Percentiles rank a stretch among this genome's conserved stretches.
These are phyloP conservation scores for Bipolaris victoriae DNA, from an alignment of 2,329 filamentous ascomycete species.

Conservation along the genomic window DNA sequence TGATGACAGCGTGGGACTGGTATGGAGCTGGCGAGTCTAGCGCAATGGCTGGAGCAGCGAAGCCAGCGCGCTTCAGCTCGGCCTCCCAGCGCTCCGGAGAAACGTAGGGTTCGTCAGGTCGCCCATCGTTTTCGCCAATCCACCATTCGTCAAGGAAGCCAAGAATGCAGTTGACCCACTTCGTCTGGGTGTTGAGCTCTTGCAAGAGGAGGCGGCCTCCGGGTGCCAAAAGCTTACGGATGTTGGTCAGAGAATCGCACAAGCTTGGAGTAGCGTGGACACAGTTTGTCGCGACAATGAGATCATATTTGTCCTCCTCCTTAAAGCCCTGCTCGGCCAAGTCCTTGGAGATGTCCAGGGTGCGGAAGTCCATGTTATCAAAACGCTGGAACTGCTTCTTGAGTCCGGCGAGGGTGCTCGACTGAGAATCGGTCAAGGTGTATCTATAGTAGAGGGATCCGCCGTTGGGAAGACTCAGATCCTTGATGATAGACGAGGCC, in stretches of 20 bases:
- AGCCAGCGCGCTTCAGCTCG: constrained; percentile 40
- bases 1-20: background rate
- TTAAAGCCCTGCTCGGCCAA: constrained; percentile 19
- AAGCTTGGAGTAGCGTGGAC: background rate
- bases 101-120: constrained; percentile 34
- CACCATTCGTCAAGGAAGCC: constrained; percentile 49
- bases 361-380: constrained; percentile 3
- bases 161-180: constrained; percentile 26
- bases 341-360: constrained; percentile 18
- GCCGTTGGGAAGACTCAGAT: background rate
- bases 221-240: constrained; percentile 30
- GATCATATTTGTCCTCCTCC: constrained; percentile 15
- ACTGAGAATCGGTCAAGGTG: constrained; percentile 6
- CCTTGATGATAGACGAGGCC: background rate
- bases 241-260: background rate
- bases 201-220: constrained; percentile 53
- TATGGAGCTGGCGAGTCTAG: background rate
- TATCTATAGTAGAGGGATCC: background rate
- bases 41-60: constrained; percentile 14
- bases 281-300: constrained; percentile 20
- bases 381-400: constrained; percentile 3
- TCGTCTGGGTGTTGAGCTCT: constrained; percentile 43
- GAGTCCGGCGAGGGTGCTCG: constrained; percentile 10
- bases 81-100: constrained; percentile 39
- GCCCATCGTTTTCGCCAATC: constrained; percentile 38